Evolutionary conservation across 2,329 filamentous ascomycete species (phyloP), one percentile per base, ranked within the genome.

Genomic region (Penicillium sp.): DNA sequence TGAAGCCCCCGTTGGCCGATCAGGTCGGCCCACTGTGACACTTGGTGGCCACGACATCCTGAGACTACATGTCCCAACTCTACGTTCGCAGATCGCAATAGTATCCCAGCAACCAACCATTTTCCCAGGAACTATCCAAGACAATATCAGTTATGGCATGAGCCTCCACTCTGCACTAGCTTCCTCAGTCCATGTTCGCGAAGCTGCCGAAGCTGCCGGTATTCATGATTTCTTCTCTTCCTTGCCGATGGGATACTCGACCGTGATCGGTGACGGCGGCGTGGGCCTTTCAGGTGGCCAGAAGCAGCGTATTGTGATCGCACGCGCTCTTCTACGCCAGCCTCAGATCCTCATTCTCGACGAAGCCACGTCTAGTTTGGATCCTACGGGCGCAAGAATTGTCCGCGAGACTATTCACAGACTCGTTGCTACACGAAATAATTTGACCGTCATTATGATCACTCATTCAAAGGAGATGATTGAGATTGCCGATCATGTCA

Each of bases 381-480:
- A 97, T 66, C 79, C 81, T 0, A 83, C 87, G 61, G 87, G 83
- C 34, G 87, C 90, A 0, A 80, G 80, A 2, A 74, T 81, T 1
- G 82, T 97, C 3, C 79, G 89, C 11, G 74, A 81, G 8, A 87
- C 87, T 0, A 79, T 96, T 36, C 71, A 71, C 31, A 67, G 67
- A 0, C 72, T 94, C 1, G 76, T 87, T 11, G 56, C 62, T 1
- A 53, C 55, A 8, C 64, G 65, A 11, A 58, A 65, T 3, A 77
- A 76, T 0, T 82, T 91, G 71, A 89, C 89, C 0, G 84, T 96
- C 0, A 79, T 97, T 14, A 81, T 95, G 21, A 87, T 96, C 34
- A 96, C 92, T 45, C 93, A 97, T 73, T 84, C 82, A 52, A 80
- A 78, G 57, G 88, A 93, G 67, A 95, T 96, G 91, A 97, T 97